Evolutionary conservation across 1,139 yeast species (phyloP), one percentile per base, ranked within the genome.

Genomic region (Blastobotrys proliferans): DNA sequence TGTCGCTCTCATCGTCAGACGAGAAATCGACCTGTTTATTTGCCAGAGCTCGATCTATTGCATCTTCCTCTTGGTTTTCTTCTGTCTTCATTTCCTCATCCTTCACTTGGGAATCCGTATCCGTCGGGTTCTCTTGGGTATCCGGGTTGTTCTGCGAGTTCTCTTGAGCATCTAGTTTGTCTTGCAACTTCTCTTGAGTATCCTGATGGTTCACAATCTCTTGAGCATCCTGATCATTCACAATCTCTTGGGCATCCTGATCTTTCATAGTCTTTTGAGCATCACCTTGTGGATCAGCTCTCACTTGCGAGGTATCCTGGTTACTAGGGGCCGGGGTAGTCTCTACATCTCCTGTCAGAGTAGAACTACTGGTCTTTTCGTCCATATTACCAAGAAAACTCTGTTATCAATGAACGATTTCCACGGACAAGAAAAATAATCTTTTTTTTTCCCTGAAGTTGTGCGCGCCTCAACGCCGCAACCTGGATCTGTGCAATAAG

Each of bases 1-100:
- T 24, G n/a, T 35, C 41, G 14, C 41, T 44, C 10, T 42, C 49
- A 21, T 57, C 63, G 38, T 57, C 62, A 3, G 61, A 58, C 2
- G 61, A 52, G 27, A 49, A 57, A 3, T 35, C 45, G 6, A 51
- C 37, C 16, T 55, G 51, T 25, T 54, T 53, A 6, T 52, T 50
- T 6, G 56, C 54, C 27, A 54, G 36, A 1, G 57, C 57, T 16
- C 44, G 40, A 35, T 53, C 57, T 8, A 53, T 43, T 1, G 49
- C 45, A 42, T 53, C 50, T 16, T 33, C 21, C 14, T 26, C 31
- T 13, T 22, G 29, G 10, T 31, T 11, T 10, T 17, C 24, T 29
- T 11, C 19, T 26, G 11, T 16, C 5, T 26, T 11, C 13, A 11
- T 16, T 26, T 25, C 24, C 18, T 34, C 28, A 11, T 27, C 9